Conservation (phyloP, 2,329 filamentous ascomycete species). For the Metarhizium humberi region DNA sequence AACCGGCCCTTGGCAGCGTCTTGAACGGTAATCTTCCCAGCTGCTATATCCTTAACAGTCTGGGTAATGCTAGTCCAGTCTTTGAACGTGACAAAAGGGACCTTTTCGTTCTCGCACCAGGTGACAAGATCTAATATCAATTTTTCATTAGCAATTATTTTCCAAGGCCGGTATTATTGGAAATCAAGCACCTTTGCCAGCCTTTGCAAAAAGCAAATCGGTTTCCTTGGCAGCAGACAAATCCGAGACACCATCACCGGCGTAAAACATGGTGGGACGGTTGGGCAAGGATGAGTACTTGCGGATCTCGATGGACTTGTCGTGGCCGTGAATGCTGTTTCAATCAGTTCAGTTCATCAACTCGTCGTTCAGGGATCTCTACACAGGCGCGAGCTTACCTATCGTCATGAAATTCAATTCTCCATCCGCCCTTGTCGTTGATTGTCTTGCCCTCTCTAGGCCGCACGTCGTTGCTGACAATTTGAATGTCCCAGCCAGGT, state of each 20-base stretch:
- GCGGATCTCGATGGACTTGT: constrained; percentile 87
- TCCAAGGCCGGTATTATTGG: not conserved
- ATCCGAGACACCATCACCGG: constrained; percentile 89
- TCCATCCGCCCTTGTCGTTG: constrained; percentile 76
- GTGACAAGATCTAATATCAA: constrained; percentile 61
- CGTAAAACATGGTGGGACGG: constrained; percentile 83
- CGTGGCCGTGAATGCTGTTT: constrained; percentile 75
- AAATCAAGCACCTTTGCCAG: constrained; percentile 59
- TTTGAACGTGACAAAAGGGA: constrained; percentile 81
- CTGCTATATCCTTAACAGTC: constrained; percentile 68
- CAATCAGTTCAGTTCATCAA: not conserved
- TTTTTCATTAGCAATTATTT: constrained; percentile 3
- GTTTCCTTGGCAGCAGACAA: constrained; percentile 88
- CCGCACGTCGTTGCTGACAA: constrained; percentile 78
- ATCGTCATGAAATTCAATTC: constrained; percentile 81
- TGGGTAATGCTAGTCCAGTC: constrained; percentile 73
- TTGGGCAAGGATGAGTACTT: constrained; percentile 72
- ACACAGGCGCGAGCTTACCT: constrained; percentile 36
- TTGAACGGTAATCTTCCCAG: constrained; percentile 60
- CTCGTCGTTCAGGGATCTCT: not conserved
- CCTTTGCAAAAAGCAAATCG: constrained; percentile 88
- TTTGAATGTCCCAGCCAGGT: constrained; percentile 70
- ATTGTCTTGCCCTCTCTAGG: constrained; percentile 57
- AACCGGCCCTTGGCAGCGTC: constrained; percentile 51
- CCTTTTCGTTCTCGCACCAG: constrained; percentile 75